Evolutionary conservation across 2,329 filamentous ascomycete genomes (phyloP).

Genomic region (Aspergillus melleus): DNA sequence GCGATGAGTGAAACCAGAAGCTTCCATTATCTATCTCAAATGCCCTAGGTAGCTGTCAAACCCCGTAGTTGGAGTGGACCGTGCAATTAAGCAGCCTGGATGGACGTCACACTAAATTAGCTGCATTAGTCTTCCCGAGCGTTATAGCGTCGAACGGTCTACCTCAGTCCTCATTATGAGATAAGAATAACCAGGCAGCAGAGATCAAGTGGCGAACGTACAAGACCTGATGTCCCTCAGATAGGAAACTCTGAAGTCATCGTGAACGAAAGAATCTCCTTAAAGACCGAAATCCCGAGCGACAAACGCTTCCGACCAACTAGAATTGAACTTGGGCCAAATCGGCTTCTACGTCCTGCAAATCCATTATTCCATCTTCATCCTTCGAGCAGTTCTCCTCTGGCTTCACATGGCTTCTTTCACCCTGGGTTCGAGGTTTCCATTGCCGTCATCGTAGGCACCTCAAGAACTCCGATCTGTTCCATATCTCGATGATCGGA

Average conservation of each 20-base stretch:
- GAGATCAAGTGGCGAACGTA: not conserved
- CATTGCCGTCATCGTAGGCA: not conserved
- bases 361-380: not conserved
- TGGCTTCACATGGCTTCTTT: too few species aligned
- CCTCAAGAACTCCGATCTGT: too few species aligned
- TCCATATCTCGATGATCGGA: too few species aligned
- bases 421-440: not conserved
- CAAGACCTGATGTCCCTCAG: not conserved
- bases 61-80: not conserved
- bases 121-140: not conserved
- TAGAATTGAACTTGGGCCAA: not conserved
- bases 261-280: not conserved
- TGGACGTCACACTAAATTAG: not conserved
- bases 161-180: not conserved
- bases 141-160: not conserved
- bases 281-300: not conserved
- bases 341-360: not conserved
- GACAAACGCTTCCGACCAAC: not conserved
- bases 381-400: not conserved
- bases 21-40: not conserved
- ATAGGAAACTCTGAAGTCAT: not conserved
- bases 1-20: not conserved
- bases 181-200: not conserved
- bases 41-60: not conserved
- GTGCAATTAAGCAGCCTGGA: not conserved